Evolutionary conservation across 2,329 filamentous ascomycete genomes (phyloP), one percentile per base, ranked within the genome.

Genomic region (Juglanconis juglandina): DNA sequence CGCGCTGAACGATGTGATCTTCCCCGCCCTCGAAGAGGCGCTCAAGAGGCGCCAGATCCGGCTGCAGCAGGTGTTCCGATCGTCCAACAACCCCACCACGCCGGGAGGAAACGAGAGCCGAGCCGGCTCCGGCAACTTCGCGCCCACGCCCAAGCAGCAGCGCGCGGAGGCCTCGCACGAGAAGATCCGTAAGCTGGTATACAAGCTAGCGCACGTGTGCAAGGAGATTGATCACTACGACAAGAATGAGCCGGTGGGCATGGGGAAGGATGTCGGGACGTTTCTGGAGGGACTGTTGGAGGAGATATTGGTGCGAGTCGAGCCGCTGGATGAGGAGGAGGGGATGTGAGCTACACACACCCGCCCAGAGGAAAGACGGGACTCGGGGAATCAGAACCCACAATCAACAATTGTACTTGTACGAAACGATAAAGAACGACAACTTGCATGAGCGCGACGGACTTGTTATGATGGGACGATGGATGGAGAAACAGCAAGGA

Each of bases 211-310:
- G 2, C 86, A 90, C 62, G 81, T 94, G 32, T 96, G 96, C 74
- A 89, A 88, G 70, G 92, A 96, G 72, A 92, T 99, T 69, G 94
- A 99, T 73, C 84, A 89, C 64, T 90, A 88, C 75, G 95, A 99
- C 74, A 89, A 89, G 72, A 85, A 87, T 48, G 90, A 92, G 67
- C 91, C 92, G 5, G 92, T 98, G 10, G 92, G 92, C 1, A 97
- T 98, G 94, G 94, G 92, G 0, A 88, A 91, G 49, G 93, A 94
- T 33, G 92, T 96, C 2, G 87, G 87, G 49, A 91, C 90, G 1
- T 96, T 98, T 67, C 76, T 98, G 7, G 95, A 99, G 73, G 94
- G 93, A 0, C 85, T 98, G 64, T 77, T 99, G 39, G 95, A 99
- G 73, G 95, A 99, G 78, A 89, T 99, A 32, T 78, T 99, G 30